phyloP scores from a whole-genome alignment of 2,329 filamentous ascomycete species.

The Diaporthe ilicicola region DNA sequence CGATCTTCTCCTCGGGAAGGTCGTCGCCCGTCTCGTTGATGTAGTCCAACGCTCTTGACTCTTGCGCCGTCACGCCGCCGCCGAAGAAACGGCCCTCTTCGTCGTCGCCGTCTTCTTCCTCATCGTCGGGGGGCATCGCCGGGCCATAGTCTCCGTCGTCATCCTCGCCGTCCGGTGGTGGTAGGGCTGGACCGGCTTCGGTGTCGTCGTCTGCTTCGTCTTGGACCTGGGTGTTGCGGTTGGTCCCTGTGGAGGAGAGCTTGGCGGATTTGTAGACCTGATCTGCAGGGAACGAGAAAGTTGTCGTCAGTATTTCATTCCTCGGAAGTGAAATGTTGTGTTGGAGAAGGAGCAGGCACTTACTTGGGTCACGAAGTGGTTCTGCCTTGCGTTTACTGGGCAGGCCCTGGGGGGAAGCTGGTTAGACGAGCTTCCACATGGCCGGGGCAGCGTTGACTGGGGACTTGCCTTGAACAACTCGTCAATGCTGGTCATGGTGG shows the following conservation, averaged over 20 bases:
- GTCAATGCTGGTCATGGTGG: constrained; percentile 64
- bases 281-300: constrained; percentile 47
- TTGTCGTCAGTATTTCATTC: neutral
- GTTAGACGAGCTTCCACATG: constrained; percentile 15
- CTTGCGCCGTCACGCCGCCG: constrained; percentile 83
- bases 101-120: constrained; percentile 68
- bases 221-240: constrained; percentile 55
- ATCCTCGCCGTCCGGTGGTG: constrained; percentile 58
- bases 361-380: constrained; percentile 69
- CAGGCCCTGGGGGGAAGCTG: constrained; percentile 46
- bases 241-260: constrained; percentile 52
- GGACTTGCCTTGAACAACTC: constrained; percentile 64
- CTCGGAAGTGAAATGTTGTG: neutral
- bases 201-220: constrained; percentile 53
- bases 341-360: constrained; percentile 39
- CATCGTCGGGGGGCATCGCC: constrained; percentile 53
- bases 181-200: constrained; percentile 59
- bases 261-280: constrained; percentile 72
- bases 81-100: constrained; percentile 97
- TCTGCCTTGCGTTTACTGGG: constrained; percentile 72
- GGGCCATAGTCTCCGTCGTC: constrained; percentile 60
- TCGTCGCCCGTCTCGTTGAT: constrained; percentile 71
- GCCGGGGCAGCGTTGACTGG: neutral
- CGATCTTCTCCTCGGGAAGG: constrained; percentile 75
- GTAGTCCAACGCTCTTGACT: constrained; percentile 86